phyloP scores from a whole-genome alignment of 495 filamentous ascomycete genomes.

The Opeltia flavorubescens region DNA sequence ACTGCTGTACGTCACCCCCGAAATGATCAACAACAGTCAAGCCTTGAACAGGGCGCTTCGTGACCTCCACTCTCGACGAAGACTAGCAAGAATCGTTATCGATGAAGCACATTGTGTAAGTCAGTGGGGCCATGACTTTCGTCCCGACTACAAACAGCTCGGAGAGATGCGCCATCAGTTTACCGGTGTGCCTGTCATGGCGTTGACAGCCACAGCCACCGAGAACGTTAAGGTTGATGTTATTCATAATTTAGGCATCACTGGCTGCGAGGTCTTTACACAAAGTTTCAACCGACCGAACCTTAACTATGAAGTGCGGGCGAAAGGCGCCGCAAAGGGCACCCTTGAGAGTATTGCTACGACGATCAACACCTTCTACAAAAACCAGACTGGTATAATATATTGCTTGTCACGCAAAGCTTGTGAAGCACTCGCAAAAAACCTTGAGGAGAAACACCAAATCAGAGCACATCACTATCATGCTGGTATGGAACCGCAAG shows the following conservation, averaged over 20 bases:
- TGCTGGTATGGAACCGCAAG: slow-evolving; percentile 50
- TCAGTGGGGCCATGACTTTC: slow-evolving; percentile 98
- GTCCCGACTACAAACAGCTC: slow-evolving; percentile 85
- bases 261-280: slow-evolving; percentile 56
- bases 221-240: slow-evolving; percentile 83
- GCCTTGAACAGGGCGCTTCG: slow-evolving; percentile 45
- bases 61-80: slow-evolving; percentile 45
- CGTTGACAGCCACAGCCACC: slow-evolving; percentile 88
- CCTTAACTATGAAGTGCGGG: slow-evolving; percentile 67
- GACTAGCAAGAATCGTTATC: slow-evolving; percentile 82
- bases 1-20: slow-evolving; percentile 86
- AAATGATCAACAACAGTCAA: slow-evolving; percentile 79
- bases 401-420: slow-evolving; percentile 80
- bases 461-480: slow-evolving; percentile 80
- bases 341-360: slow-evolving; percentile 53
- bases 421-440: slow-evolving; percentile 65
- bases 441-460: slow-evolving; percentile 40
- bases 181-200: slow-evolving; percentile 75
- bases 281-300: slow-evolving; percentile 95
- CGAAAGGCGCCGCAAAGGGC: slow-evolving; percentile 39
- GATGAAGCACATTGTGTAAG: slow-evolving; percentile 98
- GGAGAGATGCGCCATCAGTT: slow-evolving; percentile 55
- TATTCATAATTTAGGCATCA: slow-evolving; percentile 73
- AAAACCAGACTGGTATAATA: slow-evolving; percentile 71
- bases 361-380: slow-evolving; percentile 52